Conservation (phyloP, 2,329 filamentous ascomycete species). For the Madurella mycetomatis region DNA sequence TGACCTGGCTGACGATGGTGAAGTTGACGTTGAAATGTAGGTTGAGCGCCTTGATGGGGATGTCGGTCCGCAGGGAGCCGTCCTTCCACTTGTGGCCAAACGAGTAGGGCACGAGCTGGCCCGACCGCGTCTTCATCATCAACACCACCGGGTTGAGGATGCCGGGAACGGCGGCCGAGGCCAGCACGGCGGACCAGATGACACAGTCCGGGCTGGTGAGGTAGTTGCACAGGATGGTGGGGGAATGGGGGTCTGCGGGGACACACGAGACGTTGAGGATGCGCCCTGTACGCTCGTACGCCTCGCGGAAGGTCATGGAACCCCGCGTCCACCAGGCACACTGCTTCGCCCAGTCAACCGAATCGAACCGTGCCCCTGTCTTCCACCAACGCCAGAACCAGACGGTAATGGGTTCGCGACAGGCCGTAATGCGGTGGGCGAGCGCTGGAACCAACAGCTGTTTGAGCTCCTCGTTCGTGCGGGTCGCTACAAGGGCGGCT, state of each 20-base stretch:
- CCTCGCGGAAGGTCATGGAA: slow-evolving; percentile 90
- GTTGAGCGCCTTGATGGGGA: slow-evolving; percentile 89
- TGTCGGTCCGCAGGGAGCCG: slow-evolving; percentile 88
- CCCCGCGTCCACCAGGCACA: slow-evolving; percentile 88
- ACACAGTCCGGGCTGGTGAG: slow-evolving; percentile 94
- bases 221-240: slow-evolving; percentile 89
- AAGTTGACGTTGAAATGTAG: slow-evolving; percentile 99
- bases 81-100: slow-evolving; percentile 99
- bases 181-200: slow-evolving; percentile 94
- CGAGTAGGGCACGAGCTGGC: slow-evolving; percentile 78
- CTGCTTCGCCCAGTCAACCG: slow-evolving; percentile 80
- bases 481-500: slow-evolving; percentile 78
- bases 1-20: slow-evolving; percentile 82
- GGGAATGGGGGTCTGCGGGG: slow-evolving; percentile 90
- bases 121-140: slow-evolving; percentile 78
- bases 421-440: slow-evolving; percentile 79
- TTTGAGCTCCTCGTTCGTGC: slow-evolving; percentile 88
- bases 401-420: slow-evolving; percentile 67
- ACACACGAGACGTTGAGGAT: slow-evolving; percentile 96
- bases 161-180: slow-evolving; percentile 90
- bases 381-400: slow-evolving; percentile 86
- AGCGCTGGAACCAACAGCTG: slow-evolving; percentile 79
- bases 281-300: slow-evolving; percentile 87
- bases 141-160: slow-evolving; percentile 94
- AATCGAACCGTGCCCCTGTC: slow-evolving; percentile 91